Conservation (phyloP, 2,329 filamentous ascomycete species). For the Curvularia spicifera region DNA sequence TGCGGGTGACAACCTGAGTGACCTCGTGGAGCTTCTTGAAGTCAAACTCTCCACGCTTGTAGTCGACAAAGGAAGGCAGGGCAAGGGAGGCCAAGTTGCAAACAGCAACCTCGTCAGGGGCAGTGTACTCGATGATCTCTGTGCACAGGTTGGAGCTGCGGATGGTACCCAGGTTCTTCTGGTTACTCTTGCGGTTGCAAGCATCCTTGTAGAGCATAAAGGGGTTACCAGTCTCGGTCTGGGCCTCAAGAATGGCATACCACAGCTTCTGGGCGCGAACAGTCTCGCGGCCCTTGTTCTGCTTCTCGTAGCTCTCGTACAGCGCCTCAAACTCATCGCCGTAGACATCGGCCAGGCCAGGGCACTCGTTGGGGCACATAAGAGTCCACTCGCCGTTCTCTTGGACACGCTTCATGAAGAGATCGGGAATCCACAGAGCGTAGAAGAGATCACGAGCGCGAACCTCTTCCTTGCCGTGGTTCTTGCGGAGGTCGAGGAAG, state of each 20-base stretch:
- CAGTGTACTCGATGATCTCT: conserved; percentile 96
- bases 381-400: conserved; percentile 96
- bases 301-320: conserved; percentile 87
- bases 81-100: conserved; percentile 97
- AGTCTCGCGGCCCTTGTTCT: conserved; percentile 86
- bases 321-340: conserved; percentile 96
- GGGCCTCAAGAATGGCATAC: conserved; percentile 97
- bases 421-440: conserved; percentile 95
- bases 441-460: conserved; percentile 97
- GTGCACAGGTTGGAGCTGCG: conserved; percentile 99
- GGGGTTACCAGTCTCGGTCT: conserved; percentile 98
- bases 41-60: conserved; percentile 83
- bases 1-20: conserved; percentile 87
- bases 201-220: conserved; percentile 99
- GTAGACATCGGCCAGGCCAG: conserved; percentile 93
- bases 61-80: conserved; percentile 88
- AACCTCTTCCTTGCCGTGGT: conserved; percentile 98
- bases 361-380: conserved; percentile 97
- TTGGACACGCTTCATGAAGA: conserved; percentile 99
- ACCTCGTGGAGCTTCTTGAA: conserved; percentile 98
- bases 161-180: conserved; percentile 99
- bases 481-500: conserved; percentile 97
- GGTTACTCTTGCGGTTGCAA: conserved; percentile 99
- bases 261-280: conserved; percentile 98
- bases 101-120: conserved; percentile 96